Evolutionary conservation across 495 filamentous ascomycete species (phyloP), one percentile per base, ranked within the genome.

Genomic region (Penicillium dipodomyicola): DNA sequence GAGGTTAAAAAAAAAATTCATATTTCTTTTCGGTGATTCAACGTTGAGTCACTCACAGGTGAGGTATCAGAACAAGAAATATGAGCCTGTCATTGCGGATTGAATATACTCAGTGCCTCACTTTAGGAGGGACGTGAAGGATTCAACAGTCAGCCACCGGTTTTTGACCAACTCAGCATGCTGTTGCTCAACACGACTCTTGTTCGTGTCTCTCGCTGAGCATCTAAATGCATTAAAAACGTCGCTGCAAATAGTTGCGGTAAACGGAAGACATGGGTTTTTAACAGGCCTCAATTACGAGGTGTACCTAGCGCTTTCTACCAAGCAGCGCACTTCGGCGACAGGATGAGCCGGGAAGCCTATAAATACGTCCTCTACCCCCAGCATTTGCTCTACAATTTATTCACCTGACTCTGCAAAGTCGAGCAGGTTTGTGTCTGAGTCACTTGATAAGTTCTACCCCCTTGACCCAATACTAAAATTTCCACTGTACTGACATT

Each of bases 351-450:
- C 47, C 20, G 17, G 39, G 47, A 39, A 22, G 22, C 22, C 22
- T 22, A 22, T 22, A 22, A 22, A 22, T 22, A 22, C 22, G 22
- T 22, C 22, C 47, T 50, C 32, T 35, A 14, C 30, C 32, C 32
- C 47, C 19, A 9, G 47, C 27, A 48, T 23, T 23, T 39, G 32
- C 47, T 50, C 47, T 50, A 50, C 19, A n/a, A 8, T 50, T 50
- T 8, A 50, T 50, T 37, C 11, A 14, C 32, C 27, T 23, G 17
- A 50, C 11, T 50, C 17, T n/a, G 17, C 32, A 50, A 50, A 39
- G 10, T 37, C 32, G 17, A 37, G 47, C 19, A 50, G 47, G 32
- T 1, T 50, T 39, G 47, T 39, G 30, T 50, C 25, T 7, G 25
- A 27, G 25, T 0, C 25, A 27, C 25, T 27, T 7, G 25, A 27